Evolutionary conservation across 2,329 filamentous ascomycete genomes (phyloP), one percentile per base, ranked within the genome.

Genomic region (Aspergillus brunneoviolaceus): DNA sequence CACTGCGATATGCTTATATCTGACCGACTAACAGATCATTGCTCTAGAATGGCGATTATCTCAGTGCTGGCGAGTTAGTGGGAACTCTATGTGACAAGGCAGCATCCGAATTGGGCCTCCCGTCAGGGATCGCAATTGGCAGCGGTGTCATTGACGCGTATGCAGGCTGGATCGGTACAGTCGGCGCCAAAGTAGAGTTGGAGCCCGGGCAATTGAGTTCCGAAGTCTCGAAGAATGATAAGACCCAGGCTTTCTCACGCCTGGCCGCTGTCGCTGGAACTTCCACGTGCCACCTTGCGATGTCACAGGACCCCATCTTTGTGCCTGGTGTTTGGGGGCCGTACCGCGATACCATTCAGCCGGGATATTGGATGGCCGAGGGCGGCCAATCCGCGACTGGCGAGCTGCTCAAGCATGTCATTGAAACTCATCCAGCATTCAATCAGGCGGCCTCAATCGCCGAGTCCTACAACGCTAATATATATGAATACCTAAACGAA

Each of bases 141-240:
- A 96, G 92, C 71, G 93, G 93, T 76, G 95, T 99, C 65, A 99
- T 99, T 72, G 95, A 99, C 75, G 95, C 95, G 19, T 99, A 99
- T 71, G 95, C 95, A 61, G 95, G 95, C 65, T 99, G 95, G 95
- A 95, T 99, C 67, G 95, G 95, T 62, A 98, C 95, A 1, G 95
- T 99, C n/a, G 95, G 95, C 60, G 94, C 95, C 62, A 97, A 97
- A 77, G 91, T 97, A 68, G 85, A 92, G 66, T 84, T 96, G 16
- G 82, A 84, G 47, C 79, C 82, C 59, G 86, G 89, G 58, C 84
- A 89, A 51, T 83, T 94, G 45, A 88, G 89, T 72, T 81, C 85
- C 61, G 84, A 84, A 39, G 82, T 84, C 4, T 84, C 90, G 1
- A 87, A 89, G 72, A 96, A 96, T 77, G 92, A 96, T 72, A 85